phyloP scores from a whole-genome alignment of 1,284 basidiomycete genomes.

The Cryptococcus depauperatus region DNA sequence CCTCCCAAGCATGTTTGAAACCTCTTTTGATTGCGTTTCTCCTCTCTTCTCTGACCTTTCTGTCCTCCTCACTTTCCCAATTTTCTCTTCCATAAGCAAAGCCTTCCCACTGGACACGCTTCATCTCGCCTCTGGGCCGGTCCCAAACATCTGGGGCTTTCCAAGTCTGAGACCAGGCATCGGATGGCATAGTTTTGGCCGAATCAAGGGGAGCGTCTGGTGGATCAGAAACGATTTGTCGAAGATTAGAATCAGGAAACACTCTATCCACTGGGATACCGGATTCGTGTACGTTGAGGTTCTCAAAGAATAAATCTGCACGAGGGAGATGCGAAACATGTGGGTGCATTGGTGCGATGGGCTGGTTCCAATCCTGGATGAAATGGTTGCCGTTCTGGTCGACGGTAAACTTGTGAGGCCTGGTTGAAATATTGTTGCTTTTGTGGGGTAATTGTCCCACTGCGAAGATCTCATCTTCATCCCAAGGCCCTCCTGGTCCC shows the following conservation, averaged over 20 bases:
- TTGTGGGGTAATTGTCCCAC: background rate
- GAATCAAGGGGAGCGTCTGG: constrained; percentile 5
- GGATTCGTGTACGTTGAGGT: constrained; percentile 21
- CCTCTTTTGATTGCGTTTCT: constrained; percentile 41
- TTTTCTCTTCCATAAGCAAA: constrained; percentile 17
- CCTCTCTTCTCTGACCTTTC: constrained; percentile 23
- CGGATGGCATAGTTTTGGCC: constrained; percentile 6
- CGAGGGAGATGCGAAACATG: constrained; percentile 19
- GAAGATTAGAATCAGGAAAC: constrained; percentile 25
- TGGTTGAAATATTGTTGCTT: background rate
- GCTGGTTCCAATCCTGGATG: constrained; percentile 12
- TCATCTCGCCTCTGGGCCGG: constrained; percentile 10
- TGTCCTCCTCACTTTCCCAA: constrained; percentile 27
- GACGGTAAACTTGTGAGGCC: constrained; percentile 17
- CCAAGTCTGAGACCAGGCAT: constrained; percentile 30
- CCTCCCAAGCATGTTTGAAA: constrained; percentile 44
- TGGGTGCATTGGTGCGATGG: constrained; percentile 32
- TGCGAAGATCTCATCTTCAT: background rate
- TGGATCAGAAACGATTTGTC: constrained; percentile 25
- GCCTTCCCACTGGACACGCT: constrained; percentile 25
- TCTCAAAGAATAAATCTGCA: constrained; percentile 25
- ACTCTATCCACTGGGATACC: constrained; percentile 10
- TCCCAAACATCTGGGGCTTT: constrained; percentile 29
- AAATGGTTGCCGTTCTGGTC: constrained; percentile 32
- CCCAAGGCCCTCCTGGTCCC: background rate